Conservation (phyloP, 306 rosid species). For the Arachis stenosperma region DNA sequence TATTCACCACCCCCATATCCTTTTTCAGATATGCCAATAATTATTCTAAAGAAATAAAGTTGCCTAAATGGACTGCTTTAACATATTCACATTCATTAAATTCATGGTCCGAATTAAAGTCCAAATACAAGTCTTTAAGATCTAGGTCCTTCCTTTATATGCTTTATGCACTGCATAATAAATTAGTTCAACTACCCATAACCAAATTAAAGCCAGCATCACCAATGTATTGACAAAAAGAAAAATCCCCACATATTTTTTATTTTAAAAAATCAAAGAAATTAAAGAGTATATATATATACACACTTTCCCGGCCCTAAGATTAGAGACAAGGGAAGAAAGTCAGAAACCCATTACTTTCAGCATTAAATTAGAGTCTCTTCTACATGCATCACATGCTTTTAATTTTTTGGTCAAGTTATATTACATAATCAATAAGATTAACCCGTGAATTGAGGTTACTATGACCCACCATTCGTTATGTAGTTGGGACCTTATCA, state of each 20-base stretch:
- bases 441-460: constrained; percentile 22
- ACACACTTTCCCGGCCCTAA: neutral
- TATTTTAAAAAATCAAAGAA: neutral
- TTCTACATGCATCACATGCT: neutral
- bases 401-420: neutral
- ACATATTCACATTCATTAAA: constrained; percentile 35
- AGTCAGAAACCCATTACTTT: constrained; percentile 10
- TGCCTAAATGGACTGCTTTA: constrained; percentile 30
- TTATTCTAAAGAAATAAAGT: constrained; percentile 12
- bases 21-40: constrained; percentile 18
- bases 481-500: constrained; percentile 36
- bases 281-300: constrained; percentile 1
- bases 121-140: constrained; percentile 22
- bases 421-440: neutral
- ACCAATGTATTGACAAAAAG: constrained; percentile 35
- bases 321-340: constrained; percentile 1
- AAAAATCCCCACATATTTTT: neutral
- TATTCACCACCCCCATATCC: constrained; percentile 4
- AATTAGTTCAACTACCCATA: constrained; percentile 39
- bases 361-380: neutral
- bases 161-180: constrained; percentile 23
- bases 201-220: neutral
- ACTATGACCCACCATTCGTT: constrained; percentile 42
- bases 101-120: constrained; percentile 2
- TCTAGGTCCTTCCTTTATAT: constrained; percentile 20